These are phyloP conservation scores for Clonostachys rhizophaga DNA, from an alignment of 2,329 filamentous ascomycete genomes.

Conservation along the genomic window DNA sequence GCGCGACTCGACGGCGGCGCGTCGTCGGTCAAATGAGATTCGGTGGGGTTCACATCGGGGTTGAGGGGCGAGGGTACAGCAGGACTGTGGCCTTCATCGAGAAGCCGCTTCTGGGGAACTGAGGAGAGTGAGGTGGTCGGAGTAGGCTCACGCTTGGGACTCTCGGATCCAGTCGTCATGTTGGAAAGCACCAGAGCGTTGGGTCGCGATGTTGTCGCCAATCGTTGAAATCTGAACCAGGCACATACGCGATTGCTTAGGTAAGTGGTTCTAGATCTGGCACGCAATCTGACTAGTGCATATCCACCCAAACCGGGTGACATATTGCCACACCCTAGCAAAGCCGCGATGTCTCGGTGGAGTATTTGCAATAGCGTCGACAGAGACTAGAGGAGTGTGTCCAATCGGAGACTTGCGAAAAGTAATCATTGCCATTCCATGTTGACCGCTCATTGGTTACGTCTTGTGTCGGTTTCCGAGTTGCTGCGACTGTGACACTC, in stretches of 20 bases:
- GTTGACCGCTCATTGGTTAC: too few species aligned
- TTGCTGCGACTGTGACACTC: too few species aligned
- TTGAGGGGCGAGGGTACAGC: conserved; percentile 72
- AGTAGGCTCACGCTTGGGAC: conserved; percentile 33
- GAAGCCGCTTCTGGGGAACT: conserved; percentile 59
- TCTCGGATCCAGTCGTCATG: conserved; percentile 29
- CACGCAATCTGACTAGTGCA: too few species aligned
- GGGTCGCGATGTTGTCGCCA: too few species aligned
- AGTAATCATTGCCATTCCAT: too few species aligned
- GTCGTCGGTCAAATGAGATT: conserved; percentile 36
- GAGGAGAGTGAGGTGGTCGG: conserved; percentile 34
- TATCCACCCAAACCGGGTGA: too few species aligned
- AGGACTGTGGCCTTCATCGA: conserved; percentile 67
- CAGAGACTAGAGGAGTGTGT: too few species aligned
- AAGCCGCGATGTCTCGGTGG: background rate
- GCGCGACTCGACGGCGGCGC: conserved; percentile 25
- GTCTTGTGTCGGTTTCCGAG: too few species aligned
- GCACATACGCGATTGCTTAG: too few species aligned
- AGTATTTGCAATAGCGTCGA: background rate
- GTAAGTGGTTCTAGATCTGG: too few species aligned
- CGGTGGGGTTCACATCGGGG: conserved; percentile 47
- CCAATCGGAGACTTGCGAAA: too few species aligned
- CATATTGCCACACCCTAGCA: background rate
- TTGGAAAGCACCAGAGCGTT: conserved; percentile 3
- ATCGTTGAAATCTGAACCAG: too few species aligned